Evolutionary conservation across 768 basidiomycete genomes (phyloP).

Genomic region (Serendipita indica): DNA sequence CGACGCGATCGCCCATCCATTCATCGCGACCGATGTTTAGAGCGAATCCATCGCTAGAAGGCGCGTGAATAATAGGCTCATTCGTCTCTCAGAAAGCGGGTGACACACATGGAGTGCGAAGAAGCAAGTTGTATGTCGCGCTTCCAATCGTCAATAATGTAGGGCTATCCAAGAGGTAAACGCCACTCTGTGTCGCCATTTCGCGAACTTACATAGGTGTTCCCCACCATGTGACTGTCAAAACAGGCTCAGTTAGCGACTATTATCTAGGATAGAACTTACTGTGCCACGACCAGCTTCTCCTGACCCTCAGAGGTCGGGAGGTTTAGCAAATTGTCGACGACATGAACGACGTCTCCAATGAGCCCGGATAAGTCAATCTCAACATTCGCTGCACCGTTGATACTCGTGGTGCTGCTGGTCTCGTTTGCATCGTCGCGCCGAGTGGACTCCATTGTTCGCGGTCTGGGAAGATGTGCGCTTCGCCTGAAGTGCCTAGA

Average conservation of each 20-base stretch:
- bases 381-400: not conserved
- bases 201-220: slow-evolving; percentile 30
- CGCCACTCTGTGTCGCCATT: not conserved
- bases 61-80: not conserved
- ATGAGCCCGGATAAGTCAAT: not conserved
- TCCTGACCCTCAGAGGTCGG: not conserved
- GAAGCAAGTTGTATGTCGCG: slow-evolving; percentile 40
- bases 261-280: not conserved
- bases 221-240: slow-evolving; percentile 34
- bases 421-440: not conserved
- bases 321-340: not conserved
- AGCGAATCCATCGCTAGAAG: slow-evolving; percentile 21
- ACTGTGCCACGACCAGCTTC: slow-evolving; percentile 4
- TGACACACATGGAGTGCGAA: slow-evolving; percentile 23
- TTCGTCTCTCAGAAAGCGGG: not conserved
- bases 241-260: not conserved
- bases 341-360: not conserved
- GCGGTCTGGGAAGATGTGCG: too few species aligned
- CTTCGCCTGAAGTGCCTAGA: too few species aligned
- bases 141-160: slow-evolving; percentile 28
- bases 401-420: not conserved
- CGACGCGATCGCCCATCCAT: slow-evolving; percentile 49
- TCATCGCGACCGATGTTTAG: slow-evolving; percentile 51
- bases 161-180: slow-evolving; percentile 24
- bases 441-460: slow-evolving; percentile 1